Evolutionary conservation across 345 rosid genomes (phyloP).

Genomic region (Salix caprea): DNA sequence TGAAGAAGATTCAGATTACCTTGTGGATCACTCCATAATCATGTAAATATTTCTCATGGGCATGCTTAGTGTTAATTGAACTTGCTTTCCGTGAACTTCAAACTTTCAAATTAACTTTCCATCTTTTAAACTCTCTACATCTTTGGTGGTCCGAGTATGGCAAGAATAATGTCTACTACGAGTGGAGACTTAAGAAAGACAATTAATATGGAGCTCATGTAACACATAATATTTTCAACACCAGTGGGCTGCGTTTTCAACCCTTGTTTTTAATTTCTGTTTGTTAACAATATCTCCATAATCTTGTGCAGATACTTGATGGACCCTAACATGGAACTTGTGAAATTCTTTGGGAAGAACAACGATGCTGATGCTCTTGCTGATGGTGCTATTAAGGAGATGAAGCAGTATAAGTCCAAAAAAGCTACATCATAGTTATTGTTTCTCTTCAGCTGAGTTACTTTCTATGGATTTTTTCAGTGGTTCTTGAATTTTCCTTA

Average conservation of each 20-base stretch:
- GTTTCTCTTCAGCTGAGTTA: neutral
- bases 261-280: neutral
- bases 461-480: too few relatives aligned
- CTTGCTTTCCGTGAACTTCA: too few relatives aligned
- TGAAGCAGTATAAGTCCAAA: conserved; percentile 41
- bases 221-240: too few relatives aligned
- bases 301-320: conserved; percentile 70
- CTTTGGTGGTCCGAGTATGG: neutral
- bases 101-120: neutral
- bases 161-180: neutral
- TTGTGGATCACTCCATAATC: conserved; percentile 96
- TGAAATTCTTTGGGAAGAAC: conserved; percentile 91
- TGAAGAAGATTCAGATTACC: conserved; percentile 97
- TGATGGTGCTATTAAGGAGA: conserved; percentile 73
- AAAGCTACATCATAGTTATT: conserved; percentile 1
- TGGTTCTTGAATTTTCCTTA: too few relatives aligned
- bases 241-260: too few relatives aligned
- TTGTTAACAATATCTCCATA: neutral
- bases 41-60: conserved; percentile 41
- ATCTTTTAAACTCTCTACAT: neutral
- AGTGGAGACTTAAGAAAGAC: too few relatives aligned
- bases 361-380: conserved; percentile 67
- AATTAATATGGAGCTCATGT: neutral
- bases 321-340: conserved; percentile 83
- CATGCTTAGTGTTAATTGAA: neutral